Evolutionary conservation across 2,329 filamentous ascomycete species (phyloP).

Genomic region (Pleoardoris graminearum): DNA sequence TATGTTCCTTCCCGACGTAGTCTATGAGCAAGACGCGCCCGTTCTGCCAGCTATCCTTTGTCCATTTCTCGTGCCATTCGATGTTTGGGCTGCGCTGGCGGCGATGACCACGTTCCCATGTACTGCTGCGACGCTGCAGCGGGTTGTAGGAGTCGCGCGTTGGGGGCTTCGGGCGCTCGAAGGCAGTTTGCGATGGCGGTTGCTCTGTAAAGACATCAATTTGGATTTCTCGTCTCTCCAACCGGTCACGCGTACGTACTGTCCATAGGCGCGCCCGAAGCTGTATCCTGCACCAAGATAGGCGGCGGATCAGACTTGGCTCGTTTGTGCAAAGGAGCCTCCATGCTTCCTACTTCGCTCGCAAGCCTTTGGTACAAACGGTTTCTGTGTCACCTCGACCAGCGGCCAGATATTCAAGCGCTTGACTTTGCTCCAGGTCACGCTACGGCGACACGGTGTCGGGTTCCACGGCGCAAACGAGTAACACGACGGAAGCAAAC

Average conservation of each 20-base stretch:
- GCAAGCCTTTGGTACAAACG: neutral
- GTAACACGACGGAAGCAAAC: neutral
- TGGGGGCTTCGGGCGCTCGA: constrained; percentile 15
- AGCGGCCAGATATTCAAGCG: too few relatives aligned
- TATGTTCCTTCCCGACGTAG: constrained; percentile 49
- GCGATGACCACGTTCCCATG: constrained; percentile 27
- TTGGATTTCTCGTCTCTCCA: neutral
- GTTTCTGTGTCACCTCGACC: neutral
- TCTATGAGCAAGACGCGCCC: constrained; percentile 58
- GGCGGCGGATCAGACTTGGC: constrained; percentile 34
- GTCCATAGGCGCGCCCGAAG: constrained; percentile 17
- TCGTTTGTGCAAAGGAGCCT: constrained; percentile 12
- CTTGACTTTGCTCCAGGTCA: too few relatives aligned
- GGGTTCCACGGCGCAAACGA: neutral
- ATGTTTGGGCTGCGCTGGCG: constrained; percentile 42
- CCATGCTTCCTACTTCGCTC: constrained; percentile 3
- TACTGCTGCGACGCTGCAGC: constrained; percentile 22
- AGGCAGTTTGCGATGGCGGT: constrained; percentile 20
- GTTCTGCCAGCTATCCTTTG: constrained; percentile 41
- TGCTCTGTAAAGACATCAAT: constrained; percentile 18
- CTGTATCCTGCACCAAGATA: constrained; percentile 42
- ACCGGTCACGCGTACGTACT: too few relatives aligned
- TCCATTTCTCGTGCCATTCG: constrained; percentile 45
- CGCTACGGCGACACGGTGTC: too few relatives aligned
- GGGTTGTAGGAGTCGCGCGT: constrained; percentile 14